These are phyloP conservation scores for Citrus glauca DNA, from an alignment of 345 rosid species.

Conservation along the genomic window DNA sequence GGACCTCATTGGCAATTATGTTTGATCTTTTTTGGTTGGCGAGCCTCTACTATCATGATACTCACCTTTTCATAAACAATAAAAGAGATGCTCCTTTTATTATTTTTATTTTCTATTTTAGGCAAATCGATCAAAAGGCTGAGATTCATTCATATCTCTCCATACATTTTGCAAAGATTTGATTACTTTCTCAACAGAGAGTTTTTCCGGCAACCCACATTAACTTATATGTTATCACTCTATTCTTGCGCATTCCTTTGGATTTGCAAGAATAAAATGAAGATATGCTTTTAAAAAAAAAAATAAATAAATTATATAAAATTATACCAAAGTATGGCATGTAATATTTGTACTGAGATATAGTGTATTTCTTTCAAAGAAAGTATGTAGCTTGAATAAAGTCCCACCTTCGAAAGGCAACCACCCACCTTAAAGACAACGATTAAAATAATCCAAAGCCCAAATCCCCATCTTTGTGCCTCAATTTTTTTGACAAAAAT, in stretches of 20 bases:
- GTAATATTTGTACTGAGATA: not conserved
- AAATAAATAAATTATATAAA: not conserved
- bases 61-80: not conserved
- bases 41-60: not conserved
- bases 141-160: not conserved
- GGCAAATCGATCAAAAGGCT: not conserved
- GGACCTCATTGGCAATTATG: slow-evolving; percentile 1
- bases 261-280: not conserved
- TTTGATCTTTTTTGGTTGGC: not conserved
- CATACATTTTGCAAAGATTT: not conserved
- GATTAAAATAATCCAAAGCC: slow-evolving; percentile 12
- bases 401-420: slow-evolving; percentile 12
- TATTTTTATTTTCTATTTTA: not conserved
- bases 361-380: not conserved
- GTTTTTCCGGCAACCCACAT: not conserved
- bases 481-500: not conserved
- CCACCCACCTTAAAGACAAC: not conserved
- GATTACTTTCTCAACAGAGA: not conserved
- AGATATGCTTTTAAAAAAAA: not conserved
- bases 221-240: not conserved
- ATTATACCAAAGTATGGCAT: not conserved
- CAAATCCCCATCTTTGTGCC: not conserved
- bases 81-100: not conserved
- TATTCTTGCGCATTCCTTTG: not conserved
- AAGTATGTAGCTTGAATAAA: not conserved